A percentile compares a stretch with the other conserved stretches of the same genome.
Conservation (phyloP, 257 asterid genomes). For the Solanum peruvianum region DNA sequence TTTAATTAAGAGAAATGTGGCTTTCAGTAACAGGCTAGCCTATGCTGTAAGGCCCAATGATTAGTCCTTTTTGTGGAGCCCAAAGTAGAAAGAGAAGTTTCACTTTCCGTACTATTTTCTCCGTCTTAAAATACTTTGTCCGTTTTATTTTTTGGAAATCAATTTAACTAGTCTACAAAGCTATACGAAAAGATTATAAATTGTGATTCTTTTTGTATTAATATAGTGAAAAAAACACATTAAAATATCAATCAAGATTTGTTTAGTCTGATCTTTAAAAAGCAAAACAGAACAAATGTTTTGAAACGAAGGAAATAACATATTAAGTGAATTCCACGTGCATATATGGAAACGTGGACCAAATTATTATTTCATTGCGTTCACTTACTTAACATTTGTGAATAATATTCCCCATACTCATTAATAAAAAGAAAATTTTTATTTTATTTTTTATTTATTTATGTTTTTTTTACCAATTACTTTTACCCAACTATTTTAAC, state of each 20-base stretch:
- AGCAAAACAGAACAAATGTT: too few species aligned
- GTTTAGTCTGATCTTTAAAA: background rate
- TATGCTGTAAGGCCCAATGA: background rate
- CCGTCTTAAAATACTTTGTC: too few species aligned
- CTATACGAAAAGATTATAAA: background rate
- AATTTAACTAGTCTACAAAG: background rate
- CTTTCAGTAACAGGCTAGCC: background rate
- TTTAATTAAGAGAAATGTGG: background rate
- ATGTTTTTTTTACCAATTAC: too few species aligned
- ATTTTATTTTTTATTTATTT: too few species aligned
- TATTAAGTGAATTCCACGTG: background rate
- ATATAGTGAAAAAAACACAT: background rate
- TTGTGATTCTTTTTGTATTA: background rate
- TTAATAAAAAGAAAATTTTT: background rate
- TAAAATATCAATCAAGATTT: too few species aligned
- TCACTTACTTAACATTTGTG: background rate
- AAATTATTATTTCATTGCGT: background rate
- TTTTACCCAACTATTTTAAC: too few species aligned
- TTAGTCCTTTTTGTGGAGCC: background rate
- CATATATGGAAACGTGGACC: background rate
- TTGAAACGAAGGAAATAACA: background rate
- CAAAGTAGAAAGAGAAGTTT: background rate
- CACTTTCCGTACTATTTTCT: background rate
- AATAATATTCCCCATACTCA: background rate
- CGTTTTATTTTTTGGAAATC: rapidly evolving